Evolutionary conservation across 495 filamentous ascomycete species (phyloP), one percentile per base, ranked within the genome.

Genomic region (Daldinia childiae): DNA sequence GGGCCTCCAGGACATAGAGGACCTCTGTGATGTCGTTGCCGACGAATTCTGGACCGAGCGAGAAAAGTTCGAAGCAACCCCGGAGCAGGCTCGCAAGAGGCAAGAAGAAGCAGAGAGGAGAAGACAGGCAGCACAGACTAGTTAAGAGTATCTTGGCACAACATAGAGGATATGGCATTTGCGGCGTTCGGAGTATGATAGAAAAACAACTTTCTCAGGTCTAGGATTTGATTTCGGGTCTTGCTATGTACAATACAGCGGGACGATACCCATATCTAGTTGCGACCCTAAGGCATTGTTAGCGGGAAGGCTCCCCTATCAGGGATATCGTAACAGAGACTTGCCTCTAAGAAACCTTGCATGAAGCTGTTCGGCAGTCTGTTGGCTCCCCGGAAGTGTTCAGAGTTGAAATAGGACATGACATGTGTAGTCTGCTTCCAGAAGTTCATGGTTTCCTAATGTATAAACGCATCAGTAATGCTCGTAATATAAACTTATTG

Each of bases 351-450:
- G 86, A 99, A 99, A 32, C 93, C 93, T 68, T 87, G 85, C 82
- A 99, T 93, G 82, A 99, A 98, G 80, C 88, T 93, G 64, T 87
- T 84, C 30, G 95, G 95, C 80, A 97, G 81, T 72, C 87, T 87
- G 64, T 91, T 90, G 69, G 97, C 92, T 14, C 82, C 82, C 54
- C 80, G 79, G 74, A 84, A 85, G 79, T 97, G 94, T 80, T 97
- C 93, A 78, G 89, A 84, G 74, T 93, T 88, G 87, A 98, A 99
- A 82, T 96, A 99, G 77, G 97, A 97, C 86, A 99, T 92, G 72
- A 99, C 88, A 78, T 99, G 95, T 54, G 92, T 91, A 58, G 95
- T 86, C 83, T 98, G 96, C 83, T 97, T 97, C 95, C 96, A 99
- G 88, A 91, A 99, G 82, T 98, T 99, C 84, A 98, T 87, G 38